A percentile compares a stretch with the other conserved stretches of the same genome.
Conservation (phyloP, 2,329 filamentous ascomycete genomes). For the Colletotrichum liriopes region DNA sequence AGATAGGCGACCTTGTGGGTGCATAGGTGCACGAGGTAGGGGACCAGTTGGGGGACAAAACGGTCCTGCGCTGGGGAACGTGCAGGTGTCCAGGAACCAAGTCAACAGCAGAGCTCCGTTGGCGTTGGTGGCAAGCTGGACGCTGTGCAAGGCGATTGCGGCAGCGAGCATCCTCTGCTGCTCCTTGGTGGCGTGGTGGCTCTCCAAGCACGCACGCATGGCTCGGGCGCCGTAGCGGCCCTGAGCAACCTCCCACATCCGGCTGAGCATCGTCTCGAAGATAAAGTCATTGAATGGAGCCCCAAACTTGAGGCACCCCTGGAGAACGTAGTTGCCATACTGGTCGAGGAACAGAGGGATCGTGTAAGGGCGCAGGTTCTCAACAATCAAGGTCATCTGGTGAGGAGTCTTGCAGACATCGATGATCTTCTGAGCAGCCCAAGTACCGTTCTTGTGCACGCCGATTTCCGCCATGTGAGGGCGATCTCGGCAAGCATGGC, state of each 20-base stretch:
- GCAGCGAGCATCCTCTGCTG: conserved; percentile 96
- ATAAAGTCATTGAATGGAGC: conserved; percentile 95
- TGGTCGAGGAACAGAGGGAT: conserved; percentile 96
- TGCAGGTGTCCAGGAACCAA: conserved; percentile 99
- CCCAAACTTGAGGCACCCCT: conserved; percentile 95
- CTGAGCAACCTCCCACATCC: conserved; percentile 94
- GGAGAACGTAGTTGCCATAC: conserved; percentile 98
- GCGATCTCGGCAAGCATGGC: conserved; percentile 91
- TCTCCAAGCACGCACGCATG: conserved; percentile 97
- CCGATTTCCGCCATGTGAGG: conserved; percentile 95
- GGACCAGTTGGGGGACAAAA: conserved; percentile 91
- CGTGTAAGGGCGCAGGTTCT: conserved; percentile 87
- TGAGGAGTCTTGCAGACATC: conserved; percentile 89
- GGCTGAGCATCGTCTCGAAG: conserved; percentile 95
- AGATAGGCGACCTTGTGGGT: conserved; percentile 99
- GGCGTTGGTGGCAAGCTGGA: conserved; percentile 94
- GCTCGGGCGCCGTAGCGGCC: conserved; percentile 95
- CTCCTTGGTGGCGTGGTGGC: conserved; percentile 93
- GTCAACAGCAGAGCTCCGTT: conserved; percentile 95
- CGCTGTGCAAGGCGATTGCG: conserved; percentile 95
- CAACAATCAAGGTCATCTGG: conserved; percentile 89
- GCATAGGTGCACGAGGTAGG: conserved; percentile 94
- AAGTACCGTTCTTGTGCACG: conserved; percentile 98
- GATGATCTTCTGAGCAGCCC: conserved; percentile 99
- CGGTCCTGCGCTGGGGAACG: conserved; percentile 90